Conservation (phyloP, 345 rosid species). For the Salix viminalis region DNA sequence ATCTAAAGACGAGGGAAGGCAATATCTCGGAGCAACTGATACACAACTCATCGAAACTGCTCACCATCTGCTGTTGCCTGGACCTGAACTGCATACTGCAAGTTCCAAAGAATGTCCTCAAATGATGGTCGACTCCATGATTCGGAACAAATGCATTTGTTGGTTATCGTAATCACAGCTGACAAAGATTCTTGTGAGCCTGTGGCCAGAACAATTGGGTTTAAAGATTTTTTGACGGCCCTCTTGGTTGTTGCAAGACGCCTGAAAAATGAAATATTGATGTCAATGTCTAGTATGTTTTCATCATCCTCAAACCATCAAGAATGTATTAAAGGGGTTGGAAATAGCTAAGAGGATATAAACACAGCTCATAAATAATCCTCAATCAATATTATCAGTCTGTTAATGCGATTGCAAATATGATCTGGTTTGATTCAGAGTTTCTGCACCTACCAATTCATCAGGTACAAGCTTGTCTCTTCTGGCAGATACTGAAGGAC, state of each 20-base stretch:
- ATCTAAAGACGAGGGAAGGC: background rate
- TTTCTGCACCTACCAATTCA: conserved; percentile 31
- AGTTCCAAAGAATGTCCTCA: conserved; percentile 53
- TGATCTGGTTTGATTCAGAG: background rate
- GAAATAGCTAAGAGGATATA: background rate
- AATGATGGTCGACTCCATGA: conserved; percentile 45
- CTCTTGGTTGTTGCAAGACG: conserved; percentile 31
- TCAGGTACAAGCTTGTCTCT: conserved; percentile 23
- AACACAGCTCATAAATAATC: background rate
- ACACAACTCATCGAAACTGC: background rate
- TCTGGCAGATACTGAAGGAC: conserved; percentile 24
- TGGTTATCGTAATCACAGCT: conserved; percentile 36
- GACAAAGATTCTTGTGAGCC: conserved; percentile 41
- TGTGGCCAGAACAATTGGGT: conserved; percentile 37
- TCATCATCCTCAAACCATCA: background rate
- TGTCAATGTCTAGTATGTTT: background rate
- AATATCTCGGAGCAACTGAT: background rate
- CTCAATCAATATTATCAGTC: too few species aligned
- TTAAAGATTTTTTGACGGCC: conserved; percentile 24
- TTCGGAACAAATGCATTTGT: conserved; percentile 41
- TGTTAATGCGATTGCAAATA: background rate
- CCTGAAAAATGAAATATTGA: conserved; percentile 26
- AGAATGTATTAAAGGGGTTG: background rate
- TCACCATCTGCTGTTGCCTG: conserved; percentile 37
- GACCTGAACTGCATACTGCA: conserved; percentile 52